Percentiles rank a stretch among this genome's conserved stretches.
phyloP scores from a whole-genome alignment of 2,329 filamentous ascomycete genomes.

The Diaporthe ilicicola region DNA sequence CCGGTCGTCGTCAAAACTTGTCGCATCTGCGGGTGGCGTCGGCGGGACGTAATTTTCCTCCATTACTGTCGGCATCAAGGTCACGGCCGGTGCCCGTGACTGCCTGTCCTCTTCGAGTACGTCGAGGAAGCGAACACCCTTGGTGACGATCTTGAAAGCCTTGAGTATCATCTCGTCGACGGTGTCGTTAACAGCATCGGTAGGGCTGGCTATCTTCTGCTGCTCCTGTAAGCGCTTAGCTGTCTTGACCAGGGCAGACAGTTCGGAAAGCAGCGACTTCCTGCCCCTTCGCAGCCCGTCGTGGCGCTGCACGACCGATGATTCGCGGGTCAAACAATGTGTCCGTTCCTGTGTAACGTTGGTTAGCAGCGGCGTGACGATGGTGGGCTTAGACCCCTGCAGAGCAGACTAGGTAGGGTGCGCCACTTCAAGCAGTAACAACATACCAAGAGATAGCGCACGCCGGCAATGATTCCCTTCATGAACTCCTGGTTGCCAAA shows the following conservation, averaged over 20 bases:
- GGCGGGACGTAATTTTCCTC: conserved; percentile 68
- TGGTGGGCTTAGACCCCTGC: background rate
- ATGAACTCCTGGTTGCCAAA: conserved; percentile 95
- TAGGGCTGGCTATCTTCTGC: conserved; percentile 58
- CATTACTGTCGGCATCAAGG: conserved; percentile 66
- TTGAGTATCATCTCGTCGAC: conserved; percentile 94
- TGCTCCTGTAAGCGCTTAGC: conserved; percentile 85
- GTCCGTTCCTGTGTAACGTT: conserved; percentile 75
- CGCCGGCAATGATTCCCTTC: conserved; percentile 91
- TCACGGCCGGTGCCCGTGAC: conserved; percentile 59
- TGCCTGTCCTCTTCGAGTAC: conserved; percentile 75
- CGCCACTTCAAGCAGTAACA: conserved; percentile 1
- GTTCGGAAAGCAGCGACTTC: conserved; percentile 87
- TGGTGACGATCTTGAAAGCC: conserved; percentile 92
- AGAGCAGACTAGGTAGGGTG: background rate
- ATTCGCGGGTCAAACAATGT: conserved; percentile 86
- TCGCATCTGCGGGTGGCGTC: conserved; percentile 69
- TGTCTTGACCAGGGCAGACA: conserved; percentile 88
- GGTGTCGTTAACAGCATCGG: conserved; percentile 74
- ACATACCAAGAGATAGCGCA: conserved; percentile 86
- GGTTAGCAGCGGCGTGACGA: conserved; percentile 36
- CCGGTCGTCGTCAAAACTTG: conserved; percentile 53
- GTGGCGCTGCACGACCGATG: conserved; percentile 76
- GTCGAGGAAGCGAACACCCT: conserved; percentile 89
- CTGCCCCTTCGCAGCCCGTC: conserved; percentile 81